These are phyloP conservation scores for Limonium bicolor DNA, from an alignment of 148 eudicot species.

Conservation along the genomic window DNA sequence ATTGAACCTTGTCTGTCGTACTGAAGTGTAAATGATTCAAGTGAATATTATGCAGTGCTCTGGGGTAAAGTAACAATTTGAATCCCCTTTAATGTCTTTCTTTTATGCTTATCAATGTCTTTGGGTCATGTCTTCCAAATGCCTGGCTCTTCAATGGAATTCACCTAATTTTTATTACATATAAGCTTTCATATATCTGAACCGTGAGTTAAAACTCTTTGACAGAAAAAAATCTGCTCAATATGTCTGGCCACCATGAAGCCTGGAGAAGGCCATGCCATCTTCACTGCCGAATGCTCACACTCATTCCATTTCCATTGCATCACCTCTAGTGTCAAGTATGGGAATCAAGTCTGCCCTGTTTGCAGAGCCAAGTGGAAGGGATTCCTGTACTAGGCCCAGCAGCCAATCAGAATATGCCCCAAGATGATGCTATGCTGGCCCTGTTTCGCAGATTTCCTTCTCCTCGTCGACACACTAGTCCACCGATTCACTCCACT, in stretches of 20 bases:
- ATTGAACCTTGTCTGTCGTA: no score
- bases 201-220: not conserved
- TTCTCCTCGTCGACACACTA: slow-evolving; percentile 8
- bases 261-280: slow-evolving; percentile 20
- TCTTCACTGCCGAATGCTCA: slow-evolving; percentile 26
- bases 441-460: slow-evolving; percentile 18
- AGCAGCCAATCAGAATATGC: not conserved
- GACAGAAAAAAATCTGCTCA: slow-evolving; percentile 12
- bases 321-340: slow-evolving; percentile 17
- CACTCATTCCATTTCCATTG: slow-evolving; percentile 25
- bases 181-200: not conserved
- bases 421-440: slow-evolving; percentile 11
- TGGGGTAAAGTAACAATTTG: not conserved
- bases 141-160: no score
- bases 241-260: slow-evolving; percentile 19
- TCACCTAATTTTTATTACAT: slow-evolving; percentile 7
- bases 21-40: no score
- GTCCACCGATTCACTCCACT: slow-evolving; percentile 1
- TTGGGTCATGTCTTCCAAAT: slow-evolving; percentile 1
- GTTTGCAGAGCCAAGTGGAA: slow-evolving; percentile 25
- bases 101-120: not conserved
- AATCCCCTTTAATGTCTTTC: not conserved
- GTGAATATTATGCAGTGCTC: not conserved
- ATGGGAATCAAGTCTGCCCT: slow-evolving; percentile 27
- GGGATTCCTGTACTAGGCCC: slow-evolving; percentile 13